A percentile compares a stretch with the other conserved stretches of the same genome.
These are phyloP conservation scores for Trametes gibbosa DNA, from an alignment of 768 basidiomycete species.

Conservation along the genomic window DNA sequence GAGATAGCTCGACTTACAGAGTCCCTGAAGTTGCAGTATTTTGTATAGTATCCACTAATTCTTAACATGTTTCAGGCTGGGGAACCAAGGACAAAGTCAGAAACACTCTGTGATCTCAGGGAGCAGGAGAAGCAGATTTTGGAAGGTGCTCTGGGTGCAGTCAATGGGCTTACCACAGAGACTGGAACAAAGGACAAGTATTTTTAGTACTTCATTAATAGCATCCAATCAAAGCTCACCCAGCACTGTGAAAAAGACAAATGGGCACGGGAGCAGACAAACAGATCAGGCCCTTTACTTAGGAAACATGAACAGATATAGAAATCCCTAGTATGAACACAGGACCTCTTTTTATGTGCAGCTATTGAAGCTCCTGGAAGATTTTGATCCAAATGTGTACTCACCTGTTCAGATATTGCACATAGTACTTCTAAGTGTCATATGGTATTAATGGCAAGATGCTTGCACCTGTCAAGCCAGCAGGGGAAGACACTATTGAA, in stretches of 20 bases:
- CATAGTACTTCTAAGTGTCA: conserved; percentile 40
- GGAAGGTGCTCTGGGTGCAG: neutral
- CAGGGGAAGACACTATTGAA: conserved; percentile 28
- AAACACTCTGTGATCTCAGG: neutral
- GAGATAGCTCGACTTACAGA: neutral
- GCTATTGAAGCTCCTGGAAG: no score
- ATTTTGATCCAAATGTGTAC: conserved; percentile 40
- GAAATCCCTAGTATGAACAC: no score
- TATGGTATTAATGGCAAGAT: conserved; percentile 49
- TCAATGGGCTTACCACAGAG: conserved; percentile 20
- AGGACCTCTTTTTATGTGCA: no score
- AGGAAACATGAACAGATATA: no score
- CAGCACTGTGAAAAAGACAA: conserved; percentile 13
- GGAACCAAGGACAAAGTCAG: neutral
- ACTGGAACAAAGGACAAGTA: conserved; percentile 35
- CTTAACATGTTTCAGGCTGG: conserved; percentile 31
- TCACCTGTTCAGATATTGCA: conserved; percentile 46
- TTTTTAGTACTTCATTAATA: conserved; percentile 28
- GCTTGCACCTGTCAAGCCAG: conserved; percentile 20
- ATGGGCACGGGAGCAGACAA: no score
- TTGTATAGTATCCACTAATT: neutral
- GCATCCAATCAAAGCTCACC: conserved; percentile 18
- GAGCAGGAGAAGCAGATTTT: neutral
- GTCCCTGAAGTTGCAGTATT: no score
- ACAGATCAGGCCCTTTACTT: no score